Base-by-base conservation (phyloP, 371 early-diverging fungal genomes). In the Gilbertella persicaria region DNA sequence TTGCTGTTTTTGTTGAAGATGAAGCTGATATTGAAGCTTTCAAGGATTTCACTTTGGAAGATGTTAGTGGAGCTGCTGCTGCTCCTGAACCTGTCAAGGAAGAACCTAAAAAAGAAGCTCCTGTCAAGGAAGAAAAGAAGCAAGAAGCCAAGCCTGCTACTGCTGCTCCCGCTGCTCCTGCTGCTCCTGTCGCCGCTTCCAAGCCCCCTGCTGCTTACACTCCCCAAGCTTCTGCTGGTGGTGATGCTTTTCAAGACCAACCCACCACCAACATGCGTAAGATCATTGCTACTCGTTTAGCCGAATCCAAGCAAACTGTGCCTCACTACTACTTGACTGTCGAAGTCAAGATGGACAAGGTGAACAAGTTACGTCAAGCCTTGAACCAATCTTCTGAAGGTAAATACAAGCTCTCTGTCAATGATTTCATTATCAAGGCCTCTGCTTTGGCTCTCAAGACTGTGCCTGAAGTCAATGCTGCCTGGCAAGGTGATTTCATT, bases 341-440 rank as follows among this genome's bases (percentile, higher is more conserved):
- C 52, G 94, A 93, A 66, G 71, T 94, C 67, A 82, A 89, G 64
- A 92, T 94, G 82, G 95, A 96, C 73, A 90, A 91, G 78, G 72
- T 82, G 55, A 74, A 61, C 74, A 91, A 87, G 78, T 84, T 97
- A 52, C 92, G 99, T 64, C 84, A 91, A 62, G 88, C 86, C 13
- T 80, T 98, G 50, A 98, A 98, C 86, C 83, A 82, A 58, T 79
- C 89, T 20, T 69, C 83, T 26, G 86, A 92, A 55, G 96, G 92
- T 50, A 84, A 91, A 66, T 95, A 87, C 87, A 97, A 96, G 85
- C 77, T 97, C 35, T 96, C 97, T 19, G 92, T 99, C 73, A 99
- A 99, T 69, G 99, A 99, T 78, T 97, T 99, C 67, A 85, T 97
- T 30, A 86, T 97, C 86, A 97, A 97, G 88, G 97, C 99, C 0